Conservation (phyloP, 1,139 yeast genomes). For the Protomyces gravidus region DNA sequence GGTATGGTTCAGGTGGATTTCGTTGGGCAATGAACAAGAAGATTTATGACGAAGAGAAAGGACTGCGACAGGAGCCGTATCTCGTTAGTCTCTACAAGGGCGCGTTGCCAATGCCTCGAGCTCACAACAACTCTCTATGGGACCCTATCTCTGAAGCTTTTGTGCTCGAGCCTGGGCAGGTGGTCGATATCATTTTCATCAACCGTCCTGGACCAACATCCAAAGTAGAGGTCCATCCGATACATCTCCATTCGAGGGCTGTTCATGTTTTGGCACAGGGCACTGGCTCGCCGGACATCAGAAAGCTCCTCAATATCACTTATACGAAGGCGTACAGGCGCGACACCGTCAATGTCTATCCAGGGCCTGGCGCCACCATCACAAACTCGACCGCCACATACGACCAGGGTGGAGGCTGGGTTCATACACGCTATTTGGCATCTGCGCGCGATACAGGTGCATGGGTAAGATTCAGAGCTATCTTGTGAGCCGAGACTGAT, state of each 20-base stretch:
- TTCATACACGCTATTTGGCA: slow-evolving; percentile 11
- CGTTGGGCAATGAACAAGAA: slow-evolving; percentile 9
- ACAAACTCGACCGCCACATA: neutral
- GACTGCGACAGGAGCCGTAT: slow-evolving; percentile 6
- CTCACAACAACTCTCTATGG: neutral
- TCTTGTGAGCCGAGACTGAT: neutral
- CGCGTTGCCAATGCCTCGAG: neutral
- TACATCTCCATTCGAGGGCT: slow-evolving; percentile 15
- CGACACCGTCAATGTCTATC: slow-evolving; percentile 22
- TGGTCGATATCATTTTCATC: slow-evolving; percentile 20
- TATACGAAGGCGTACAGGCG: slow-evolving; percentile 6
- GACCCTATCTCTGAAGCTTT: slow-evolving; percentile 10
- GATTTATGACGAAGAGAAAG: slow-evolving; percentile 4
- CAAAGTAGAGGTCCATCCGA: slow-evolving; percentile 13
- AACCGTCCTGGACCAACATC: neutral
- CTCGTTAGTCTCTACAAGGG: slow-evolving; percentile 11
- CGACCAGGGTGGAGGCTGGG: slow-evolving; percentile 11
- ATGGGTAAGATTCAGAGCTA: neutral
- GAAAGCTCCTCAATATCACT: neutral
- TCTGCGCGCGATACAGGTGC: slow-evolving; percentile 22
- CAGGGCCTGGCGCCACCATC: slow-evolving; percentile 6
- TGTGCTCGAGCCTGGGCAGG: slow-evolving; percentile 24
- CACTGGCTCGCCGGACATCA: neutral
- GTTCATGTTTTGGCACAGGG: slow-evolving; percentile 19
- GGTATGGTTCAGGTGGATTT: slow-evolving; percentile 1